phyloP scores from a whole-genome alignment of 306 rosid species.

The Ammopiptanthus mongolicus region DNA sequence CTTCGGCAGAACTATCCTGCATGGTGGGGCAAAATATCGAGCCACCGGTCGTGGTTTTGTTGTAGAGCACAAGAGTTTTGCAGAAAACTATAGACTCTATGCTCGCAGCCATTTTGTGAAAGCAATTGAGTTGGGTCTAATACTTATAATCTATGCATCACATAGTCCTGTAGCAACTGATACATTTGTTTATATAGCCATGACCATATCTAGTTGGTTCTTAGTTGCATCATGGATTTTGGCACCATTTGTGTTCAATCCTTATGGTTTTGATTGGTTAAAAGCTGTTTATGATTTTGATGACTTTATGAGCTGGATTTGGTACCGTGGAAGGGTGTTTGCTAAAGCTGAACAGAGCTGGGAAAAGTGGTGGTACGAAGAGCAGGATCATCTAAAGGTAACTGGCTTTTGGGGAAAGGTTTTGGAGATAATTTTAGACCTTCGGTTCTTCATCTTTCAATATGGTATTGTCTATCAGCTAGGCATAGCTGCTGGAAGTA shows the following conservation, averaged over 20 bases:
- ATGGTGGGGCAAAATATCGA: slow-evolving; percentile 88
- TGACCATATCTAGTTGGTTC: slow-evolving; percentile 86
- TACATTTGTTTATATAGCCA: slow-evolving; percentile 66
- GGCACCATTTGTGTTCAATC: slow-evolving; percentile 84
- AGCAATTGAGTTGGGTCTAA: slow-evolving; percentile 80
- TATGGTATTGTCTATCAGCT: slow-evolving; percentile 76
- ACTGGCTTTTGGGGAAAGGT: slow-evolving; percentile 81
- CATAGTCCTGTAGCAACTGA: slow-evolving; percentile 52
- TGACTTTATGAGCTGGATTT: slow-evolving; percentile 81
- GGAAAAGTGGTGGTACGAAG: slow-evolving; percentile 98
- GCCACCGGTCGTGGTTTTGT: slow-evolving; percentile 96
- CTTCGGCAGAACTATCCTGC: slow-evolving; percentile 81
- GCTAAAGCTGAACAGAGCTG: slow-evolving; percentile 93
- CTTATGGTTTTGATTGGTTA: slow-evolving; percentile 91
- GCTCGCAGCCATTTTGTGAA: slow-evolving; percentile 93
- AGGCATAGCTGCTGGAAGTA: slow-evolving; percentile 60
- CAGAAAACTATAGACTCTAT: slow-evolving; percentile 81
- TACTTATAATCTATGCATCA: slow-evolving; percentile 61
- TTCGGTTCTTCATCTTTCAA: slow-evolving; percentile 80
- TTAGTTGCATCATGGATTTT: slow-evolving; percentile 71
- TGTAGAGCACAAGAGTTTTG: slow-evolving; percentile 80
- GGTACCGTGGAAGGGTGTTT: slow-evolving; percentile 67
- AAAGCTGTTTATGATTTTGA: slow-evolving; percentile 78
- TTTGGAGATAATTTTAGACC: slow-evolving; percentile 68
- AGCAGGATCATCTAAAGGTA: slow-evolving; percentile 70